These are phyloP conservation scores for Dothidotthia symphoricarpi DNA, from an alignment of 2,329 filamentous ascomycete species.

Conservation along the genomic window DNA sequence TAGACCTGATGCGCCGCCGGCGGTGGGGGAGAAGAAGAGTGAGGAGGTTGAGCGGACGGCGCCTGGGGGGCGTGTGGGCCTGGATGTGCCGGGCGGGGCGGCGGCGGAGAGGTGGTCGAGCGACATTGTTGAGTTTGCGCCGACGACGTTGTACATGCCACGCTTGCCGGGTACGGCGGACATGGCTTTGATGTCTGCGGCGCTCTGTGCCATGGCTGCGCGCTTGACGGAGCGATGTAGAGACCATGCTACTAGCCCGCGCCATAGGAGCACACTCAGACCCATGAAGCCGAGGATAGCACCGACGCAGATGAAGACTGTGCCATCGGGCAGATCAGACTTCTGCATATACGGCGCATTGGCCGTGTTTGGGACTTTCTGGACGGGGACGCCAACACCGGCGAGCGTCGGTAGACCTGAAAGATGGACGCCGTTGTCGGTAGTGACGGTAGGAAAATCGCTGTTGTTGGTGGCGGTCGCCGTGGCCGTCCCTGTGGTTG, in stretches of 20 bases:
- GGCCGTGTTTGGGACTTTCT: constrained; percentile 76
- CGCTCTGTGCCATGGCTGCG: constrained; percentile 72
- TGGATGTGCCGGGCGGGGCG: constrained; percentile 36
- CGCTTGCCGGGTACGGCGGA: constrained; percentile 44
- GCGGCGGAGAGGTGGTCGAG: constrained; percentile 50
- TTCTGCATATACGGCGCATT: constrained; percentile 90
- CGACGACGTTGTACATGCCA: constrained; percentile 46
- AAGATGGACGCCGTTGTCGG: constrained; percentile 28
- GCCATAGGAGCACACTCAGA: constrained; percentile 81
- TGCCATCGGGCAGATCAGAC: constrained; percentile 82
- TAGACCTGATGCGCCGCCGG: constrained; percentile 54
- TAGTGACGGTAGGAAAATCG: constrained; percentile 10
- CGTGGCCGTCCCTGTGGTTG: constrained; percentile 19
- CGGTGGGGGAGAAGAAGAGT: constrained; percentile 95
- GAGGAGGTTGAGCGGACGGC: constrained; percentile 44
- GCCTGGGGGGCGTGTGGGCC: constrained; percentile 25
- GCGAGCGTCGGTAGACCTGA: constrained; percentile 55
- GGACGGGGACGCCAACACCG: constrained; percentile 61
- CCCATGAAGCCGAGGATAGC: constrained; percentile 82
- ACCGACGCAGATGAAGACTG: constrained; percentile 93
- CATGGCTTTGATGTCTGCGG: constrained; percentile 66
- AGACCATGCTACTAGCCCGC: constrained; percentile 81
- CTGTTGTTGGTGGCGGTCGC: constrained; percentile 14
- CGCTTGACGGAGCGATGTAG: constrained; percentile 88
- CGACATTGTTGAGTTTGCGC: constrained; percentile 55